A percentile compares a stretch with the other conserved stretches of the same genome.
phyloP scores from a whole-genome alignment of 768 basidiomycete genomes.

The Trametes cinnabarina region DNA sequence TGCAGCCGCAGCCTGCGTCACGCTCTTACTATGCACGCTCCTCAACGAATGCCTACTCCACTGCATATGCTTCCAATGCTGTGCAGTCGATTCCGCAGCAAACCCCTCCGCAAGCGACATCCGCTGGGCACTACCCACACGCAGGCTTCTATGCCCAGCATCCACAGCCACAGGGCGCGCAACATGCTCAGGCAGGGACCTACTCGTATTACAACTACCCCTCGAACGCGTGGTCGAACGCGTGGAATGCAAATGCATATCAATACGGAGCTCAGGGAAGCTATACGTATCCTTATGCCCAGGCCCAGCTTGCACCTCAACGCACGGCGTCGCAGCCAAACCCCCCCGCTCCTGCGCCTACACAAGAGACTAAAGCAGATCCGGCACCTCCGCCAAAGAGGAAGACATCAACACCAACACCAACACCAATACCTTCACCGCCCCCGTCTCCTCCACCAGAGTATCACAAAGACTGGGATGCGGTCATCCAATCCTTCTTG shows the following conservation, averaged over 20 bases:
- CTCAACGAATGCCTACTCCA: background rate
- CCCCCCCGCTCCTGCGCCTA: background rate
- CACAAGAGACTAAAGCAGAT: background rate
- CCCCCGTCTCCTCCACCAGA: conserved; percentile 39
- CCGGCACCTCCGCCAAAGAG: background rate
- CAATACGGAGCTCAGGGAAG: conserved; percentile 11
- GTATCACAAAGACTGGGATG: conserved; percentile 62
- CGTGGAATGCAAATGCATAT: conserved; percentile 17
- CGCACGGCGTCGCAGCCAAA: background rate
- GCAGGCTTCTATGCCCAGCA: conserved; percentile 1
- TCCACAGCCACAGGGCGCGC: background rate
- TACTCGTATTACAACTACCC: conserved; percentile 26
- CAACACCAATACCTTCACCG: conserved; percentile 29
- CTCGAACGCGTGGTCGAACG: conserved; percentile 22
- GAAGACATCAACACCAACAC: conserved; percentile 28
- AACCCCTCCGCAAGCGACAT: no score
- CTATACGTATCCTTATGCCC: conserved; percentile 16
- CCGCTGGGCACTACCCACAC: background rate
- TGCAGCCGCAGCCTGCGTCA: conserved; percentile 10
- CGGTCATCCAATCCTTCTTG: conserved; percentile 53
- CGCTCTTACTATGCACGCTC: background rate
- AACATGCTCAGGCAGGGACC: background rate
- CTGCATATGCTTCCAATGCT: background rate
- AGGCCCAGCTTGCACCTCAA: background rate
- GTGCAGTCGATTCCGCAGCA: background rate